These are phyloP conservation scores for Xerocomellus chrysenteron DNA, from an alignment of 768 basidiomycete species.

Conservation along the genomic window DNA sequence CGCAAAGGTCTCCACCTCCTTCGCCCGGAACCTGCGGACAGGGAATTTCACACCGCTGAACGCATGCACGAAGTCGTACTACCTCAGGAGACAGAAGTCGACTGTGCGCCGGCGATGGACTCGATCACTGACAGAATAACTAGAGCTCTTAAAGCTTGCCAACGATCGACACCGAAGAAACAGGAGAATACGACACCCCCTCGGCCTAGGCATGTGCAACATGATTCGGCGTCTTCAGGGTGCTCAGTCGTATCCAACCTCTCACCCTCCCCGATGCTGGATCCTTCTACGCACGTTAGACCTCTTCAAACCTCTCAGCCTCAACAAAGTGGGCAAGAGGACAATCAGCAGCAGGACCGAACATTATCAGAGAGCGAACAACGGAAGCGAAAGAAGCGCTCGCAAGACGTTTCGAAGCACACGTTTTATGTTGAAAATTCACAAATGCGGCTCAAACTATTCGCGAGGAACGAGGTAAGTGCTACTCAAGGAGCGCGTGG, in stretches of 20 bases:
- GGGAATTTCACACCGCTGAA: slow-evolving; percentile 21
- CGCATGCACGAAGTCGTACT: slow-evolving; percentile 18
- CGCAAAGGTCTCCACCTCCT: slow-evolving; percentile 78
- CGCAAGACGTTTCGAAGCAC: slow-evolving; percentile 79
- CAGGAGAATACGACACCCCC: neutral
- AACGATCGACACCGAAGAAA: slow-evolving; percentile 15
- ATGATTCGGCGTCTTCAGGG: slow-evolving; percentile 29
- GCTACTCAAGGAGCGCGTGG: neutral
- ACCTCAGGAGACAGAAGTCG: slow-evolving; percentile 30
- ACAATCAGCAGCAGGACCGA: slow-evolving; percentile 20
- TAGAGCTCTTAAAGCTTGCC: slow-evolving; percentile 41
- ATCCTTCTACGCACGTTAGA: slow-evolving; percentile 76
- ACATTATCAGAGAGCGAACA: slow-evolving; percentile 35
- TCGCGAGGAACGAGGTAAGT: slow-evolving; percentile 79
- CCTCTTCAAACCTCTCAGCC: slow-evolving; percentile 40
- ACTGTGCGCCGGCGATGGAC: slow-evolving; percentile 42
- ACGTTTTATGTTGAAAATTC: slow-evolving; percentile 93
- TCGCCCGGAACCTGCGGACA: slow-evolving; percentile 37
- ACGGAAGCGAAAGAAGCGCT: slow-evolving; percentile 47
- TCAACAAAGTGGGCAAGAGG: slow-evolving; percentile 18
- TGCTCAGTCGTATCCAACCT: slow-evolving; percentile 39
- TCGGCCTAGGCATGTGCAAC: slow-evolving; percentile 4
- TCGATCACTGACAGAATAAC: slow-evolving; percentile 51
- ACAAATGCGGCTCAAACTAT: slow-evolving; percentile 83
- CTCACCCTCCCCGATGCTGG: slow-evolving; percentile 61